phyloP scores from a whole-genome alignment of 352 stramenopile genomes.

The Phytophthora gonapodyides region DNA sequence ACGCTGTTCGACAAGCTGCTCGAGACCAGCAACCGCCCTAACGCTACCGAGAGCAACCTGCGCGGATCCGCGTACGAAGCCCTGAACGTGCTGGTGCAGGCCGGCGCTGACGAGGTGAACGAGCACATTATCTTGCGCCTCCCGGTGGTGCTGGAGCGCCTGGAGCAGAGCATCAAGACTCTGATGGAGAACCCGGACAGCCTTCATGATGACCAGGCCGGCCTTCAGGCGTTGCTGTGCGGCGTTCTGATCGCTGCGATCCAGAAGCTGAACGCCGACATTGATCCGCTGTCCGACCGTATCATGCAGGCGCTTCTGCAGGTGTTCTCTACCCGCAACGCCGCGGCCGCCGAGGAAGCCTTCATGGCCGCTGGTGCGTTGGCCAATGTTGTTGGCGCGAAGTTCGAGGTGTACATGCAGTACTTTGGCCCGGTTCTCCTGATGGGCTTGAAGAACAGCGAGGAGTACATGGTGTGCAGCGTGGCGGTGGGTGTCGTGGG shows the following conservation, averaged over 20 bases:
- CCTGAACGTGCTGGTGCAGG: conserved; percentile 94
- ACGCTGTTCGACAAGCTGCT: conserved; percentile 94
- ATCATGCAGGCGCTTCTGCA: conserved; percentile 97
- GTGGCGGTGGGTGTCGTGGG: conserved; percentile 95
- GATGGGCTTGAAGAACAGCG: conserved; percentile 93
- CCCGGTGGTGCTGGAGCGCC: conserved; percentile 77
- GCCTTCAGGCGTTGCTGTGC: conserved; percentile 87
- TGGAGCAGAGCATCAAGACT: conserved; percentile 71
- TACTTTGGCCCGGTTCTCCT: conserved; percentile 93
- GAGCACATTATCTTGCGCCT: conserved; percentile 81
- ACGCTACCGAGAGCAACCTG: conserved; percentile 92
- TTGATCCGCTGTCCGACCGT: conserved; percentile 88
- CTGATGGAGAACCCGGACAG: conserved; percentile 75
- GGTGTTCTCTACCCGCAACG: conserved; percentile 94
- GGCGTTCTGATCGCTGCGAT: conserved; percentile 93
- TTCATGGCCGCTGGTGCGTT: conserved; percentile 95
- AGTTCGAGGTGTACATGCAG: conserved; percentile 97
- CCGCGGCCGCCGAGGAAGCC: conserved; percentile 94
- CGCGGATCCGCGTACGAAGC: conserved; percentile 93
- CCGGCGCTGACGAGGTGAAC: conserved; percentile 73
- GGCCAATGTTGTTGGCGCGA: conserved; percentile 92
- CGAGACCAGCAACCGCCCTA: conserved; percentile 86
- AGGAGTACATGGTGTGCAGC: conserved; percentile 97
- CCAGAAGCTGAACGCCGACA: conserved; percentile 91
- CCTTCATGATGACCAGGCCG: conserved; percentile 74